phyloP scores from a whole-genome alignment of 176 grass and related monocot genomes.

The Panicum miliaceum region DNA sequence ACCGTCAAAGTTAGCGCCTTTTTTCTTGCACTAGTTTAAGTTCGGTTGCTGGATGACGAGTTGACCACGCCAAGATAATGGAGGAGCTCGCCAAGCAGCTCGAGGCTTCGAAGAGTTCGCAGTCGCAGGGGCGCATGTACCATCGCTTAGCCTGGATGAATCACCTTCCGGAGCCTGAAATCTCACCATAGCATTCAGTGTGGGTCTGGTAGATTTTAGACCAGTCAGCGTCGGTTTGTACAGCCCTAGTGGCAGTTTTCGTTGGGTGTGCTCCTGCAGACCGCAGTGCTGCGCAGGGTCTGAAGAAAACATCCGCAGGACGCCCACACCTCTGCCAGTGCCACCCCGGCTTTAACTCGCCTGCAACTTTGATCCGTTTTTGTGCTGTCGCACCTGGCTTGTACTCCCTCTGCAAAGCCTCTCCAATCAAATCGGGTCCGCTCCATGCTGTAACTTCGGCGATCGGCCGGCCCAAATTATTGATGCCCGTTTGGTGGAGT shows the following conservation, averaged over 20 bases:
- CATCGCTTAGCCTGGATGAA: too few relatives aligned
- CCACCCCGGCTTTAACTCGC: constrained; percentile 23
- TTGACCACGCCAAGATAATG: too few relatives aligned
- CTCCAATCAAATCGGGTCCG: background rate
- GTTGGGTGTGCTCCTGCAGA: background rate
- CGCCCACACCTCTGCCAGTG: background rate
- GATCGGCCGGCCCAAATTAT: constrained; percentile 2
- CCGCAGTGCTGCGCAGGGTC: background rate
- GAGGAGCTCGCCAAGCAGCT: too few relatives aligned
- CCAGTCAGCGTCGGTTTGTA: background rate
- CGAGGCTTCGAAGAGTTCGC: too few relatives aligned
- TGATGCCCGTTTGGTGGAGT: background rate
- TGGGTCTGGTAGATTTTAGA: background rate
- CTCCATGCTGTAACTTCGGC: constrained; percentile 14
- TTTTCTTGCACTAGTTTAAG: background rate
- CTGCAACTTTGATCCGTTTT: constrained; percentile 10
- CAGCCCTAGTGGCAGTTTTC: background rate
- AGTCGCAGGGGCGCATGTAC: too few relatives aligned
- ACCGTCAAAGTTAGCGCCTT: background rate
- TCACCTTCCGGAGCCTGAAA: background rate
- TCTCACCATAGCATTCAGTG: background rate
- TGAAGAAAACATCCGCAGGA: constrained; percentile 12
- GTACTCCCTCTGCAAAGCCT: background rate
- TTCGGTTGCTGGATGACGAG: too few relatives aligned
- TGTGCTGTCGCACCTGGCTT: background rate